These are phyloP conservation scores for Brachypodium distachyon DNA, from an alignment of 202 grass and related monocot genomes.

Conservation along the genomic window DNA sequence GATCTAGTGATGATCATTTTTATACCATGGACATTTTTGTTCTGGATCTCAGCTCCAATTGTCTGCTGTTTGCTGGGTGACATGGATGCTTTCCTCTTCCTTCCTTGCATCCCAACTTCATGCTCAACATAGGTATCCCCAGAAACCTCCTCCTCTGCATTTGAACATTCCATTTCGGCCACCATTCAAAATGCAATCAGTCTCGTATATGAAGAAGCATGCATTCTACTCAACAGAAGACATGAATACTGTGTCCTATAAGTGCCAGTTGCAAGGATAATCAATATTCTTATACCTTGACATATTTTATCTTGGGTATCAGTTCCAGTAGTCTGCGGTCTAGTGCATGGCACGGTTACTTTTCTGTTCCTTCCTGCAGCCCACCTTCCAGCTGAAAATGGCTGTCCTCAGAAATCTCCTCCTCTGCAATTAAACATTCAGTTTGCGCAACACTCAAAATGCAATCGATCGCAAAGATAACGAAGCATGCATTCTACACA, in stretches of 20 bases:
- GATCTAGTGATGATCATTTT: not conserved
- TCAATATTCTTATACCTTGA: not conserved
- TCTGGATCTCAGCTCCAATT: not conserved
- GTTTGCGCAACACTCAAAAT: no score
- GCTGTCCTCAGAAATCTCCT: not conserved
- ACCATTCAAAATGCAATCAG: not conserved
- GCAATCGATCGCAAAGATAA: no score
- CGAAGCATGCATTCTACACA: no score
- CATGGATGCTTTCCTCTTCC: not conserved
- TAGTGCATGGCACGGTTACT: not conserved
- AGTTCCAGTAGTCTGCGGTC: not conserved
- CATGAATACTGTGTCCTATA: not conserved
- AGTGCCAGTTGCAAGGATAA: not conserved
- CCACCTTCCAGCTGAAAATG: not conserved
- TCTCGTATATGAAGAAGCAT: not conserved
- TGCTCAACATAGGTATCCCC: not conserved
- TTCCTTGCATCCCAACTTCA: not conserved
- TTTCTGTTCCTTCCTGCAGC: not conserved
- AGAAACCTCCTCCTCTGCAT: not conserved
- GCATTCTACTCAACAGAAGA: not conserved
- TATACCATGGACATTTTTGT: not conserved
- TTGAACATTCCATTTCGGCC: not conserved
- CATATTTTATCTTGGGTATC: not conserved
- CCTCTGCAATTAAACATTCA: not conserved
- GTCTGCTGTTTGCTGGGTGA: not conserved